Evolutionary conservation across 345 rosid genomes (phyloP), one percentile per base, ranked within the genome.

Genomic region (Brassica rapa): DNA sequence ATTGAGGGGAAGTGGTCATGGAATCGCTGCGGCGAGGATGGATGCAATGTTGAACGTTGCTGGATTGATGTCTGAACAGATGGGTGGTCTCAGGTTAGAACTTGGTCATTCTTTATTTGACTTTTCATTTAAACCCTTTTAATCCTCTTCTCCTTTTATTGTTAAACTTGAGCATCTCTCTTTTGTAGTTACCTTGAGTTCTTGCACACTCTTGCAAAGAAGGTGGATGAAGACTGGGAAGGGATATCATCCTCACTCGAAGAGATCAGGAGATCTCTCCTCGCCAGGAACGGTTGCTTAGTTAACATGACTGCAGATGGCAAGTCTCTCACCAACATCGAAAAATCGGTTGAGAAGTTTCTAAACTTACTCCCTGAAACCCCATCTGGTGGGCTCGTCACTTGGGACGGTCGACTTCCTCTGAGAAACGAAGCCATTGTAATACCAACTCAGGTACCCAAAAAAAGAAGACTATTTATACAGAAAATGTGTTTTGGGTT

Each of bases 21-120:
- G 89, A 81, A 80, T 95, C 79, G 98, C 98, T 32, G 92, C 94
- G 1, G 85, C 93, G 32, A 89, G 99, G 82, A 89, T 93, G 98
- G 96, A 90, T 83, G 98, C 97, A 68, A 93, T 90, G 90, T 83
- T 93, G 79, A 92, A 89, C 80, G 66, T 84, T 80, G 88, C 98
- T 8, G 99, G 98, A 67, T 93, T 96, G 98, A 83, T 95, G 71
- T 92, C 99, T 78, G 99, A 95, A 78, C 99, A 93, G 86, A 95
- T 95, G 96, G 93, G 96, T 83, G 98, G 99, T 84, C 76, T 91
- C 82, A 93, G 99, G 99, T 95, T 70, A 62, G 80, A 80, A 21
- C 29, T 25, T 16, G 55, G 2, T 57, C 29, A 25, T 25, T 25
- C 29, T 25, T 25, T 25, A 25, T 25, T 6, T 4, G 5, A 7